These are phyloP conservation scores for Colletotrichum navitas DNA, from an alignment of 2,329 filamentous ascomycete species.

Conservation along the genomic window DNA sequence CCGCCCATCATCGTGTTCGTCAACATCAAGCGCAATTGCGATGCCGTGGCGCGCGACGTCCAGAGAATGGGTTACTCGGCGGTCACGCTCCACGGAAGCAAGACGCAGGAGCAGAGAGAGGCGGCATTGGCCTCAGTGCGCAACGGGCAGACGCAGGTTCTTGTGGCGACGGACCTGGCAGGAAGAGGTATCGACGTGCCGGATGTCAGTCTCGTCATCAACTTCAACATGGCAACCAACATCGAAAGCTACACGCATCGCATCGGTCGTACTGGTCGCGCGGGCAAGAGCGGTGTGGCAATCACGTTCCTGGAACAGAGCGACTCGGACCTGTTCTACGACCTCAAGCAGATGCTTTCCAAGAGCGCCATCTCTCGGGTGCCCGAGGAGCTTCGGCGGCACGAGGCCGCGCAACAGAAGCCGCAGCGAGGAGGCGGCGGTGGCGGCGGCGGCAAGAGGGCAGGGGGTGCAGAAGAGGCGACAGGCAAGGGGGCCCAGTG, in stretches of 20 bases:
- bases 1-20: slow-evolving; percentile 98
- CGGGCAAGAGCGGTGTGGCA: slow-evolving; percentile 94
- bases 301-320: slow-evolving; percentile 96
- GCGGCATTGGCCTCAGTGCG: slow-evolving; percentile 89
- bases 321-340: slow-evolving; percentile 91
- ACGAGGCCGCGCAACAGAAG: slow-evolving; percentile 92
- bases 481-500: slow-evolving; percentile 38
- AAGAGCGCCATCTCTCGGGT: slow-evolving; percentile 91
- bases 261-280: slow-evolving; percentile 96
- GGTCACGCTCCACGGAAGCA: slow-evolving; percentile 93
- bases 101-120: slow-evolving; percentile 98
- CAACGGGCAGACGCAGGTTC: slow-evolving; percentile 82
- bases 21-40: slow-evolving; percentile 99
- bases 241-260: slow-evolving; percentile 98
- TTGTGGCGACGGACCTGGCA: slow-evolving; percentile 95
- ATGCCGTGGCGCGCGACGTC: slow-evolving; percentile 93
- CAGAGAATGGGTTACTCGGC: slow-evolving; percentile 92
- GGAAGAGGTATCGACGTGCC: slow-evolving; percentile 98
- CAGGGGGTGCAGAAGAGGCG: slow-evolving; percentile 35
- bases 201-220: slow-evolving; percentile 93
- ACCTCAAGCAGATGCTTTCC: slow-evolving; percentile 93
- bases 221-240: slow-evolving; percentile 97
- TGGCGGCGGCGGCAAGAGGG: slow-evolving; percentile 43
- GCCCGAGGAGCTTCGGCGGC: slow-evolving; percentile 89
- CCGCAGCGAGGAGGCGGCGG: slow-evolving; percentile 52